These are phyloP conservation scores for Calocybe indica DNA, from an alignment of 768 basidiomycete genomes.

Conservation along the genomic window DNA sequence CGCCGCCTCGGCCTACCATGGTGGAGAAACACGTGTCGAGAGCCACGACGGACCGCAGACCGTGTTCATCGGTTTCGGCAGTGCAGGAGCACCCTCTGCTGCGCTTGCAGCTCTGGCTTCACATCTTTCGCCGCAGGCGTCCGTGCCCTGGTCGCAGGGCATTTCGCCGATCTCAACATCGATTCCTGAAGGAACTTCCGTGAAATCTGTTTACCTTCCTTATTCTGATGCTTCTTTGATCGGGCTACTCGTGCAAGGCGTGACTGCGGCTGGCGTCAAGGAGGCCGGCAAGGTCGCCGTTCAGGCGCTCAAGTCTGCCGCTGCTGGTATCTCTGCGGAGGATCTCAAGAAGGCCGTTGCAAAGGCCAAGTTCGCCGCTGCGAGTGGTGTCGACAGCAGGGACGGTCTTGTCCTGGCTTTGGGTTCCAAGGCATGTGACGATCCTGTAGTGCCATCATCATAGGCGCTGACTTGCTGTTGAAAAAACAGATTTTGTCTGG, in stretches of 20 bases:
- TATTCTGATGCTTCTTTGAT: slow-evolving; percentile 92
- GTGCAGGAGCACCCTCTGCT: slow-evolving; percentile 54
- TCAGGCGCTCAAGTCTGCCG: slow-evolving; percentile 57
- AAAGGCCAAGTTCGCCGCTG: slow-evolving; percentile 84
- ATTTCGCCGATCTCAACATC: slow-evolving; percentile 60
- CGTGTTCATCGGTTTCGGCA: slow-evolving; percentile 85
- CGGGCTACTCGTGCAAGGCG: slow-evolving; percentile 74
- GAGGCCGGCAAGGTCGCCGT: slow-evolving; percentile 68
- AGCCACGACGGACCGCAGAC: slow-evolving; percentile 61
- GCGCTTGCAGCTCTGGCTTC: slow-evolving; percentile 77
- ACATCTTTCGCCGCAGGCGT: slow-evolving; percentile 70
- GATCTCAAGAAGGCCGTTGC: slow-evolving; percentile 77
- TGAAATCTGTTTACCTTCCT: slow-evolving; percentile 71
- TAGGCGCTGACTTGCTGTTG: background rate
- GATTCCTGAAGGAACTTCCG: slow-evolving; percentile 54
- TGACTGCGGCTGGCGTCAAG: slow-evolving; percentile 54
- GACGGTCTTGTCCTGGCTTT: slow-evolving; percentile 58
- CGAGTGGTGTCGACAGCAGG: slow-evolving; percentile 60
- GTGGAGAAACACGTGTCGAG: slow-evolving; percentile 81
- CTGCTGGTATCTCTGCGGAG: slow-evolving; percentile 55
- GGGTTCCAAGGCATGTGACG: slow-evolving; percentile 53
- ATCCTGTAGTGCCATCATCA: too few species aligned
- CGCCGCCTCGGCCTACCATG: slow-evolving; percentile 50
- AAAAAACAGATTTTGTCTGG: slow-evolving; percentile 52
- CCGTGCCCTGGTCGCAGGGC: slow-evolving; percentile 85